Evolutionary conservation across 208 protist genomes (phyloP).

Genomic region (Vickermania ingenoplastis): DNA sequence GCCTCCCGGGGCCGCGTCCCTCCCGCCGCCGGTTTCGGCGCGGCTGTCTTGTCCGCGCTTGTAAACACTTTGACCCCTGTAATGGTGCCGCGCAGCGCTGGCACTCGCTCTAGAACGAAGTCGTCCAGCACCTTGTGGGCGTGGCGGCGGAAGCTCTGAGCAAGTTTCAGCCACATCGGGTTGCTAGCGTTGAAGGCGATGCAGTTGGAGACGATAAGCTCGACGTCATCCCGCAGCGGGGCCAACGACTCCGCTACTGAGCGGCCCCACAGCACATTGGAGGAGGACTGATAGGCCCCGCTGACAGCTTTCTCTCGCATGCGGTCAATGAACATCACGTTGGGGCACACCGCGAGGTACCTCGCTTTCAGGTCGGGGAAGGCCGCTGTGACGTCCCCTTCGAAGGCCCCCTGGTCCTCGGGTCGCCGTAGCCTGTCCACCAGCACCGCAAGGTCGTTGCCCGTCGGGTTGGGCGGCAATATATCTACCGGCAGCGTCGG

Average conservation of each 20-base stretch:
- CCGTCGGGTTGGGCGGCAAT: slow-evolving; percentile 4
- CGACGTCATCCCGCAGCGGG: slow-evolving; percentile 55
- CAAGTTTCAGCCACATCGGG: slow-evolving; percentile 53
- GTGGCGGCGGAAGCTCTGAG: slow-evolving; percentile 50
- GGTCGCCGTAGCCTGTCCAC: slow-evolving; percentile 49
- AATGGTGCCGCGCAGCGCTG: slow-evolving; percentile 41
- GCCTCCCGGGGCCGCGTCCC: neutral
- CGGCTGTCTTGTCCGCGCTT: too few species aligned
- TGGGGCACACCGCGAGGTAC: slow-evolving; percentile 65
- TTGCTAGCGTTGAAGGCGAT: slow-evolving; percentile 67
- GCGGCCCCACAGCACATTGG: slow-evolving; percentile 18
- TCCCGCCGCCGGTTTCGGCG: neutral
- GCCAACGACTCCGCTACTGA: slow-evolving; percentile 57
- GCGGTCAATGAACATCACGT: slow-evolving; percentile 67
- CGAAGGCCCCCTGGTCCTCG: slow-evolving; percentile 68
- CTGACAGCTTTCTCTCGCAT: slow-evolving; percentile 44
- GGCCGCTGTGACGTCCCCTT: slow-evolving; percentile 57
- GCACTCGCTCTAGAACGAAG: slow-evolving; percentile 49
- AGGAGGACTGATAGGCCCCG: slow-evolving; percentile 38
- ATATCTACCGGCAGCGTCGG: neutral
- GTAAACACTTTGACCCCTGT: slow-evolving; percentile 43
- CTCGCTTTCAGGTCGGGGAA: slow-evolving; percentile 59
- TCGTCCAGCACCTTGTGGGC: slow-evolving; percentile 77
- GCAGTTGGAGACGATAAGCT: slow-evolving; percentile 81
- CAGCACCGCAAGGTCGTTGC: slow-evolving; percentile 37